Evolutionary conservation across 2,329 filamentous ascomycete genomes (phyloP).

Genomic region (Fonsecaea pugnacius): DNA sequence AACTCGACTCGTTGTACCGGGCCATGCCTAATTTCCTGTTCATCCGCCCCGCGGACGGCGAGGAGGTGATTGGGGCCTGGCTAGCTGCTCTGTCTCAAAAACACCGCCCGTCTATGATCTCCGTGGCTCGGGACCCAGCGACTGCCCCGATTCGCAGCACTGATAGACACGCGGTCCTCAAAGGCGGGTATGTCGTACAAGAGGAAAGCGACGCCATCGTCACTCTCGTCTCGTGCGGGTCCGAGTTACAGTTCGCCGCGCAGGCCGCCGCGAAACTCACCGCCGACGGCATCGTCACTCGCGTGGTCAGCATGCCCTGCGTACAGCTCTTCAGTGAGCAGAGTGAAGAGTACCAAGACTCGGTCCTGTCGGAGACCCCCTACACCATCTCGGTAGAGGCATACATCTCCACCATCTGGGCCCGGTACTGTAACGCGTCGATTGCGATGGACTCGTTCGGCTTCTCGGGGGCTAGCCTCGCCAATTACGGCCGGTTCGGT

Average conservation of each 20-base stretch:
- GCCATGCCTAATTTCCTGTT: slow-evolving; percentile 65
- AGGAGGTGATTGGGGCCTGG: slow-evolving; percentile 62
- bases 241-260: slow-evolving; percentile 53
- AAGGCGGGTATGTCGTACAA: slow-evolving; percentile 46
- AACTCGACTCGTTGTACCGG: slow-evolving; percentile 58
- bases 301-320: slow-evolving; percentile 55
- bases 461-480: neutral
- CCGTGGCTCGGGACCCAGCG: slow-evolving; percentile 37
- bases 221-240: slow-evolving; percentile 54
- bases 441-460: neutral
- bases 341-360: slow-evolving; percentile 47
- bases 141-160: slow-evolving; percentile 29
- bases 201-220: slow-evolving; percentile 41
- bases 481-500: neutral
- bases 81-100: slow-evolving; percentile 50
- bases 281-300: slow-evolving; percentile 41
- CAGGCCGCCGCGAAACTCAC: slow-evolving; percentile 48
- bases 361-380: slow-evolving; percentile 44
- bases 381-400: slow-evolving; percentile 53
- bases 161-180: slow-evolving; percentile 41
- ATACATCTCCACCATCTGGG: slow-evolving; percentile 39
- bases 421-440: slow-evolving; percentile 27
- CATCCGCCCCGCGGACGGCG: slow-evolving; percentile 61
- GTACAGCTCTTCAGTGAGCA: slow-evolving; percentile 54
- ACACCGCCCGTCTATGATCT: slow-evolving; percentile 44